Evolutionary conservation across 306 rosid species (phyloP), one percentile per base, ranked within the genome.

Genomic region (Sicyos edulis): DNA sequence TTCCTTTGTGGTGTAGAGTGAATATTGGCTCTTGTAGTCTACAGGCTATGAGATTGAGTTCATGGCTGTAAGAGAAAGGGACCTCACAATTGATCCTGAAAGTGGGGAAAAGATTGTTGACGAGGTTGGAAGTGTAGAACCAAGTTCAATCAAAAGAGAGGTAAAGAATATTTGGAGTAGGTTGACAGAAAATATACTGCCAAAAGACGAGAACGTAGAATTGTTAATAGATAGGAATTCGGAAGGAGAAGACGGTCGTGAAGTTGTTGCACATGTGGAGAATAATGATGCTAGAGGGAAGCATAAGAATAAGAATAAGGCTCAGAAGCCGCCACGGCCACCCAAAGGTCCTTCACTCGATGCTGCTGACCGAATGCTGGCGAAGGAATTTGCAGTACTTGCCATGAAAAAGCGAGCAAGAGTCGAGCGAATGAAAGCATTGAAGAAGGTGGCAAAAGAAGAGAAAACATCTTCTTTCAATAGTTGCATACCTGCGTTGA

Each of bases 311-410:
- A 79, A 86, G 68, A 89, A 86, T 72, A 95, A 89, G 76, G 71
- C 98, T 63, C 73, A 81, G 10, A 93, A 86, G 65, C 99, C 99
- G 66, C 99, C 99, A n/a, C 88, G 99, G 62, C 92, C 98, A 66
- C 98, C 97, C 4, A 85, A 77, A 72, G 89, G 88, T 26, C 96
- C 96, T 2, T 86, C 97, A 2, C 26, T 93, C 78, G 97, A 93
- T 78, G 96, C 87, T 1, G 91, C 96, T 7, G 97, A 93, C 55
- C 83, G 76, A 22, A 93, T 88, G 85, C 76, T 93, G 45, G 81
- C 91, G 58, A 87, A 81, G 85, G 99, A 93, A 80, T 82, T 93
- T 56, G 75, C 95, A 16, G 91, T 85, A 68, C 81, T 88, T 77
- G 97, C 99, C 67, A 78, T 83, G 92, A 71, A 89, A 81, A 93